Evolutionary conservation across 2,329 filamentous ascomycete species (phyloP).

Genomic region (Orbilia quercus): DNA sequence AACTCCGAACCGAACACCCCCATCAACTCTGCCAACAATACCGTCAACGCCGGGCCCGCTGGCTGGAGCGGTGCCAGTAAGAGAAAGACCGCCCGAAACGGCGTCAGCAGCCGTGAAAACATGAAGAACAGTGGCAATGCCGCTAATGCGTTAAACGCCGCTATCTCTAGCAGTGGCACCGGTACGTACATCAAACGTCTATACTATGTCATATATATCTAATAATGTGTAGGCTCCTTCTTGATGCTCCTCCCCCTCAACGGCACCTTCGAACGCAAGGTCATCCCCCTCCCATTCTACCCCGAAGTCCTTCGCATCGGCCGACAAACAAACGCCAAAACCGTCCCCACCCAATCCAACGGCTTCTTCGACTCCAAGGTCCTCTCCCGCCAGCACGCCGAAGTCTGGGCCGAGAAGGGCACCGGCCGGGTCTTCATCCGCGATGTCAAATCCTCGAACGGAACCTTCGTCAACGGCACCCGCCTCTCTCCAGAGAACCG

Average conservation of each 20-base stretch:
- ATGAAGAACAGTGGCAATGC: constrained; percentile 51
- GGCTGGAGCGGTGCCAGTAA: constrained; percentile 61
- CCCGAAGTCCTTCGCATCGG: constrained; percentile 96
- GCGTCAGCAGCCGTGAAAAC: constrained; percentile 61
- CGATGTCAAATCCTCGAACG: constrained; percentile 98
- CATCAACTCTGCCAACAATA: constrained; percentile 63
- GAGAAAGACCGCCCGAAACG: constrained; percentile 64
- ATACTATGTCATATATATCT: constrained; percentile 69
- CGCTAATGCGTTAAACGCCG: constrained; percentile 50
- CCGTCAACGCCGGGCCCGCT: constrained; percentile 62
- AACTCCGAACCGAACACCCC: constrained; percentile 61
- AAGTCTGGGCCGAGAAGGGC: constrained; percentile 84
- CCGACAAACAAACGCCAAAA: constrained; percentile 96
- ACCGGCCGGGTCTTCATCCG: constrained; percentile 92
- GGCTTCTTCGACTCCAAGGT: constrained; percentile 99
- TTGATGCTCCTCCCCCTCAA: constrained; percentile 89
- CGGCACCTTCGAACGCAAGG: constrained; percentile 96
- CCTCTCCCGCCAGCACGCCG: constrained; percentile 92
- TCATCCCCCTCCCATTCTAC: constrained; percentile 89
- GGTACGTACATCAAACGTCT: constrained; percentile 72
- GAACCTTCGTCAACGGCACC: constrained; percentile 94
- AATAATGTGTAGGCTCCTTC: constrained; percentile 73
- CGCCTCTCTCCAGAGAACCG: constrained; percentile 92
- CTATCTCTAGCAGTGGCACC: constrained; percentile 59
- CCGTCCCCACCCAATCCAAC: constrained; percentile 87